Base-by-base conservation (phyloP, 1,139 yeast genomes). In the Debaryomycetaceae sp. region DNA sequence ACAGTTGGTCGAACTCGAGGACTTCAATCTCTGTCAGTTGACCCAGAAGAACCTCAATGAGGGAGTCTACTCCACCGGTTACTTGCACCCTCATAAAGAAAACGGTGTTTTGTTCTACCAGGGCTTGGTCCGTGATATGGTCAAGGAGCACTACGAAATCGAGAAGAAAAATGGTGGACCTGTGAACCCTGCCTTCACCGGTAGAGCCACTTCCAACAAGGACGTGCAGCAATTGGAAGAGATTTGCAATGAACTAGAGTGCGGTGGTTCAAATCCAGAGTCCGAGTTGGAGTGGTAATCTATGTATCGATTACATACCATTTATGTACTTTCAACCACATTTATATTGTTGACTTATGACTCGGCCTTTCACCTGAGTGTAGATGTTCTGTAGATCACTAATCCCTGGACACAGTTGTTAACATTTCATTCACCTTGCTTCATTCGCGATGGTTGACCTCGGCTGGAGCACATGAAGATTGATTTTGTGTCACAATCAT, bases 11-110 rank as follows among this genome's bases (percentile, higher is more conserved):
- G 85, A 80, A 59, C 52, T 77, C 39, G 85, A 80, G 60, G 85
- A 80, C 59, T 80, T 68, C 61, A 76, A 80, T 54, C 68, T 80
- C 51, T 80, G 85, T 63, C 78, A 70, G 48, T 67, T 68, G 54
- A 80, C 85, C 6, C 85, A 80, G 56, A 75, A 76, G 65, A 80
- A 80, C 62, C 69, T 80, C 56, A 78, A 77, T 60, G 80, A 79
- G 58, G 83, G 85, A 11, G 69, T 80, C 34, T 80, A 80, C 58
- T 66, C 74, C 6, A 72, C 83, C 3, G 85, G 85, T 1, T 78
- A 65, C 55, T 70, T 80, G 51, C 85, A 80, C 58, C 85, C 85
- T 43, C 60, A 65, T 38, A 80, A 80, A 59, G 85, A 80, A 58
- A 66, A 66, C 42, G 85, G 85, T 23, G 85, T 80, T 11, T 68